Percentiles rank a stretch among this genome's conserved stretches.
Evolutionary conservation across 2,329 filamentous ascomycete genomes (phyloP).

Genomic region (Alternaria brassicicola): DNA sequence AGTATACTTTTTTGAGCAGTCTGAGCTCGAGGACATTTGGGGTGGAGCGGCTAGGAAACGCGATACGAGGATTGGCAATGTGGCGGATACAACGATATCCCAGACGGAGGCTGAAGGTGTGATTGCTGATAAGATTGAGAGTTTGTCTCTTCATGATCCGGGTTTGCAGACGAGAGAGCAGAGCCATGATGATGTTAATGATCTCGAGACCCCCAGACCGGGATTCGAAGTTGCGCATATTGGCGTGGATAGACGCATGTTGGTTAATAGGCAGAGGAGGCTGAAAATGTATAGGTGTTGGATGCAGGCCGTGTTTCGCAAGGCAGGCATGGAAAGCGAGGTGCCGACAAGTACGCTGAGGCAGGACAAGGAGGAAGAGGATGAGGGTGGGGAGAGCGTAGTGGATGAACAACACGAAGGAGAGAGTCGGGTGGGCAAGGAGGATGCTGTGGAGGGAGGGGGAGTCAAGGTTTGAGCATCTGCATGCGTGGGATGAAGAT

Average conservation of each 20-base stretch:
- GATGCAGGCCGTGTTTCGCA: slow-evolving; percentile 83
- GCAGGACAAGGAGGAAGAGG: slow-evolving; percentile 30
- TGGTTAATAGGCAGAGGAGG: slow-evolving; percentile 88
- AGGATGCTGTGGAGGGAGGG: not conserved
- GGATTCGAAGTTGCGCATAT: slow-evolving; percentile 74
- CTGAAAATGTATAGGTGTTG: slow-evolving; percentile 99
- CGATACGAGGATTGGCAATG: slow-evolving; percentile 5
- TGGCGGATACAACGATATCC: slow-evolving; percentile 1
- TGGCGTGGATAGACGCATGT: slow-evolving; percentile 82
- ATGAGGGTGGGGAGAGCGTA: not conserved
- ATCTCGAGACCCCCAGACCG: slow-evolving; percentile 24
- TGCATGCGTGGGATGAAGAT: not conserved
- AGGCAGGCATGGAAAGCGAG: slow-evolving; percentile 50
- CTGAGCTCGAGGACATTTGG: slow-evolving; percentile 84
- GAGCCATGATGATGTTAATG: slow-evolving; percentile 4
- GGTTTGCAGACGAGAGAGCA: not conserved
- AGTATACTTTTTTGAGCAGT: slow-evolving; percentile 95
- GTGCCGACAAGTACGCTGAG: slow-evolving; percentile 44
- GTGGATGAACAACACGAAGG: not conserved
- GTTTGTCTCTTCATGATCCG: slow-evolving; percentile 10
- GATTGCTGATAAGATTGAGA: slow-evolving; percentile 1
- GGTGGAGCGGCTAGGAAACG: slow-evolving; percentile 48
- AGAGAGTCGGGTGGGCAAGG: not conserved
- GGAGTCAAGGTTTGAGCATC: not conserved
- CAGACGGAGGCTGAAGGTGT: not conserved